These are phyloP conservation scores for Tolypocladium amazonense DNA, from an alignment of 2,329 filamentous ascomycete genomes.

Conservation along the genomic window DNA sequence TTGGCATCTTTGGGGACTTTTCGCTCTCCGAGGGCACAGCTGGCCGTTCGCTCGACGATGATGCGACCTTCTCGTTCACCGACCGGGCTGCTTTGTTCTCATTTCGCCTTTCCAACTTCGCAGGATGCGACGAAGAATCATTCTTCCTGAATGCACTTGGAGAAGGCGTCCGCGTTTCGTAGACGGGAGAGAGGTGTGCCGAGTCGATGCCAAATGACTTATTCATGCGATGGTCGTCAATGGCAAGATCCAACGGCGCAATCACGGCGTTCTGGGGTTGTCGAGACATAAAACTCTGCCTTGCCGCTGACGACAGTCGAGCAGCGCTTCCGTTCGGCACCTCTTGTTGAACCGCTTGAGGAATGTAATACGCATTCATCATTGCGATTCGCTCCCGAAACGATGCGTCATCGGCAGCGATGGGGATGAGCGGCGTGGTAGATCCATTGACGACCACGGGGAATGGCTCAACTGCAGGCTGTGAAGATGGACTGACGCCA, in stretches of 20 bases:
- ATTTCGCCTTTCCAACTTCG: slow-evolving; percentile 8
- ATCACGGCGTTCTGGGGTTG: slow-evolving; percentile 38
- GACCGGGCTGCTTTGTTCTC: not conserved
- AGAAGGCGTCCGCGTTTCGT: slow-evolving; percentile 62
- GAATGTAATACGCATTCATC: slow-evolving; percentile 23
- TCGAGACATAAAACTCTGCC: slow-evolving; percentile 27
- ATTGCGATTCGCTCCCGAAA: slow-evolving; percentile 30
- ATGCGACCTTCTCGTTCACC: not conserved
- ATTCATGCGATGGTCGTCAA: slow-evolving; percentile 30
- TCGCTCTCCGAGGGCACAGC: slow-evolving; percentile 9
- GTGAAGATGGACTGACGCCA: slow-evolving; percentile 5
- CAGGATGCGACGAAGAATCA: slow-evolving; percentile 25
- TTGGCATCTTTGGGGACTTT: slow-evolving; percentile 13
- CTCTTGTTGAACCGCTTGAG: slow-evolving; percentile 19
- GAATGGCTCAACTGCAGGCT: slow-evolving; percentile 11
- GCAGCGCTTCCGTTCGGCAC: slow-evolving; percentile 15
- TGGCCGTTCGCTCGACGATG: not conserved
- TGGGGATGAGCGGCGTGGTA: slow-evolving; percentile 8
- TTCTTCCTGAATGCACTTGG: slow-evolving; percentile 49
- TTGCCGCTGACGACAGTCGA: slow-evolving; percentile 20
- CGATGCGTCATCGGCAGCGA: slow-evolving; percentile 24
- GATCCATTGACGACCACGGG: slow-evolving; percentile 27
- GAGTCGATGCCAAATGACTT: slow-evolving; percentile 25
- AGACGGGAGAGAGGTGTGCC: slow-evolving; percentile 59
- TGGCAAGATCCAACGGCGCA: slow-evolving; percentile 45